Evolutionary conservation across 129 eudicot genomes (phyloP).

Genomic region (Dittrichia graveolens): DNA sequence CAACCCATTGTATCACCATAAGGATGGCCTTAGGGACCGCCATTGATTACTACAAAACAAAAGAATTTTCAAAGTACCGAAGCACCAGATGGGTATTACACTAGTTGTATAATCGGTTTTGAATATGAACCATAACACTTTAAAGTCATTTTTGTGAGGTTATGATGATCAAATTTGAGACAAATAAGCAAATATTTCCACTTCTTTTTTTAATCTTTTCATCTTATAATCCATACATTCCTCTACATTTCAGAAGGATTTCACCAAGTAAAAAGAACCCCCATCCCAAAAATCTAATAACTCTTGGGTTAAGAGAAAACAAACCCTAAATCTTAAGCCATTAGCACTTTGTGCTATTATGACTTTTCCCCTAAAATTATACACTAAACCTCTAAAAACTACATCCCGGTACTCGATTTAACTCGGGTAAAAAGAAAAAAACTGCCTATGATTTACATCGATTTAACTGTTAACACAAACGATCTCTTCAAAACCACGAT

Average conservation of each 20-base stretch:
- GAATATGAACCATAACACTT: too few species aligned
- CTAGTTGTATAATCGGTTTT: too few species aligned
- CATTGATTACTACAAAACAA: too few species aligned
- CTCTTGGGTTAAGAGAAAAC: conserved; percentile 35
- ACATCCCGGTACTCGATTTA: conserved; percentile 27
- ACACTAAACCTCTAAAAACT: conserved; percentile 37
- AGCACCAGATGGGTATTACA: too few species aligned
- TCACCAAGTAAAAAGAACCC: conserved; percentile 27
- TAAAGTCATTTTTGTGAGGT: too few species aligned
- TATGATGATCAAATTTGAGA: too few species aligned
- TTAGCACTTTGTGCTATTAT: conserved; percentile 51
- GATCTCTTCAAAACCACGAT: conserved; percentile 55
- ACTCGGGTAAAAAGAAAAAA: conserved; percentile 32
- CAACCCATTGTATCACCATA: too few species aligned
- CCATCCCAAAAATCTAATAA: conserved; percentile 32
- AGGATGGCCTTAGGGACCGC: too few species aligned
- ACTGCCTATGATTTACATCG: conserved; percentile 72
- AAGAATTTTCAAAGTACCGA: too few species aligned
- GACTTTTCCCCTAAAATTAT: conserved; percentile 42
- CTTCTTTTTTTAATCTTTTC: conserved; percentile 12
- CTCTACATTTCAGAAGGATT: conserved; percentile 28
- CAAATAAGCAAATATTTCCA: too few species aligned
- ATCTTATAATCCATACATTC: conserved; percentile 29
- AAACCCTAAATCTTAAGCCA: conserved; percentile 50
- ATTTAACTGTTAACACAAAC: conserved; percentile 20